Base-by-base conservation (phyloP, 139 green algal genomes). In the Asterochloris sp. region DNA sequence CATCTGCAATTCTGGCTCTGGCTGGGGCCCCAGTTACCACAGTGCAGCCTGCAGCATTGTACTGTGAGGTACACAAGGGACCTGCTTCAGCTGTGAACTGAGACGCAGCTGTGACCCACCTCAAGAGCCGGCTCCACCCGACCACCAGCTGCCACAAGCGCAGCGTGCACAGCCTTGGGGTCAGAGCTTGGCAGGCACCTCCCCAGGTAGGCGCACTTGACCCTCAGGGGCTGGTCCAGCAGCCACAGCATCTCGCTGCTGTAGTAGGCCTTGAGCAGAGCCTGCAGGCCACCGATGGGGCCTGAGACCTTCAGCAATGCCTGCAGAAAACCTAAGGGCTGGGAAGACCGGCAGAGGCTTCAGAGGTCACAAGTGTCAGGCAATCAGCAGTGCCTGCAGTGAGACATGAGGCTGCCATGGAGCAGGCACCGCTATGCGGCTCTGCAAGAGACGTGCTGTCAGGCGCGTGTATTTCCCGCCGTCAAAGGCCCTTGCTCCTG, bases 151-250 rank as follows among this genome's bases (percentile, higher is more conserved):
- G 60, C 13, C 8, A 26, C 16, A 24, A 80, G 60, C 14, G 21
- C 76, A 69, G 76, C n/a, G 54, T 80, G 54, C 60, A 80, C 76
- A 61, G 69, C 15, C 76, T 80, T 80, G 54, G 76, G 60, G 14
- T 80, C 76, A 38, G 76, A 69, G 14, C 76, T 62, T 60, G 76
- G 76, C n/a, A 79, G 68, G 60, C 76, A 80, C 1, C 69, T 68
- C 60, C 76, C 67, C 23, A 80, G 76, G 76, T 80, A 80, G 60
- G 61, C 21, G n/a, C 68, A 62, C 60, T 64, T 69, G 12, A 80
- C 60, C 23, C 76, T 69, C n/a, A 9, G 11, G 60, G 76, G 76
- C 60, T 80, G 76, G 2, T 80, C 76, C 11, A 27, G 23, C 23
- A 80, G 24, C 76, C 76, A 80, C 60, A 80, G 60, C 11, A 61